Base-by-base conservation (phyloP, 345 rosid species). In the Conringia planisiliqua region DNA sequence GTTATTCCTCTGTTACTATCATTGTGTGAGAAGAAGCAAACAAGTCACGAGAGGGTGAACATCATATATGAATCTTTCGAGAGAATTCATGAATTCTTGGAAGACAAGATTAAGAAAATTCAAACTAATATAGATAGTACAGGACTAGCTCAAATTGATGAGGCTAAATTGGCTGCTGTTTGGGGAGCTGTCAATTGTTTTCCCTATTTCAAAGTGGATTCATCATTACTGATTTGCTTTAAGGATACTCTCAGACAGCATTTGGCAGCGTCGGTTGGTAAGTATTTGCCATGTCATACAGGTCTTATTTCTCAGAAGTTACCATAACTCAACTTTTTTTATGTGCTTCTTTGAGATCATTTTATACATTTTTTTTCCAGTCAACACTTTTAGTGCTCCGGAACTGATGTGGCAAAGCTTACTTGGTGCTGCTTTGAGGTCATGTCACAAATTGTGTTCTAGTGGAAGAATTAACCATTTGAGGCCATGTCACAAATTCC, bases 181-280 rank as follows among this genome's bases (percentile, higher is more conserved):
- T 90, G 90, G 93, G 93, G 89, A 83, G 73, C 54, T 24, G 72
- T 86, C 39, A 75, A 80, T 22, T 89, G 96, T 83, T 87, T 59
- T 84, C 90, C 93, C 17, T 62, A 77, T 67, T 74, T 68, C 51
- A 83, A 68, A 66, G 83, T 61, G 61, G 74, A 52, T 70, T 66
- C 83, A 55, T 75, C 81, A 40, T 61, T 80, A 50, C 74, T 93
- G 63, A 65, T 80, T 79, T 72, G 82, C 73, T 74, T 90, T 51
- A 72, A 87, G 60, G 82, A 85, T 75, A 84, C 83, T 44, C 78
- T 93, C 20, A 81, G 74, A 72, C 72, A 11, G 58, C 83, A 86
- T 71, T 67, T 85, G 66, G 66, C 36, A 66, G 42, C 22, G 68
- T 83, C 81, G 58, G 77, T 36, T 71, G 88, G 97, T 88, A 83